phyloP scores from a whole-genome alignment of 2,329 filamentous ascomycete species.

The Elsinoe perseae region DNA sequence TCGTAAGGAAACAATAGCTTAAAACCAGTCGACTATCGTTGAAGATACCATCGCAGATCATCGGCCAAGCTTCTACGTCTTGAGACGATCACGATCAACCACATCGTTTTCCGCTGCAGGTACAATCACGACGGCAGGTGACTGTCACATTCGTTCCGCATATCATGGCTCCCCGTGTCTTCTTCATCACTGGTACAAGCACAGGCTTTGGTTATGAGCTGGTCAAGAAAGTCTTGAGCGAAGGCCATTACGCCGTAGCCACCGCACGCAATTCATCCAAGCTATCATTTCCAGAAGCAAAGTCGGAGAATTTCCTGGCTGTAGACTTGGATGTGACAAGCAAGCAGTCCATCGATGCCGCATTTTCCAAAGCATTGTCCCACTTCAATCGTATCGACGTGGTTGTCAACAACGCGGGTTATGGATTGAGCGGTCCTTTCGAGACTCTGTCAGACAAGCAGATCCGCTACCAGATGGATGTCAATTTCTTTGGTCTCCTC shows the following conservation, averaged over 20 bases:
- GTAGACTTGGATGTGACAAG: constrained; percentile 48
- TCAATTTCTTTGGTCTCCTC: constrained; percentile 53
- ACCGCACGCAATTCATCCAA: constrained; percentile 41
- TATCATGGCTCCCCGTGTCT: constrained; percentile 26
- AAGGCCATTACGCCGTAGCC: constrained; percentile 40
- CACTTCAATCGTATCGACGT: constrained; percentile 52
- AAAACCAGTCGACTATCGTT: too few species aligned
- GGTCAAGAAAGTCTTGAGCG: constrained; percentile 35
- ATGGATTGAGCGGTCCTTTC: constrained; percentile 46
- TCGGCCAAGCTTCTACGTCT: not conserved
- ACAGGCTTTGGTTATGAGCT: constrained; percentile 42
- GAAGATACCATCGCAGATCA: not conserved
- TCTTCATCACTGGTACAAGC: constrained; percentile 41
- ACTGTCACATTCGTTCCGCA: not conserved
- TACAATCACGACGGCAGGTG: not conserved
- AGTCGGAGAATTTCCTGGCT: constrained; percentile 42
- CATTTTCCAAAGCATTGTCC: constrained; percentile 38
- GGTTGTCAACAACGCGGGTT: constrained; percentile 56
- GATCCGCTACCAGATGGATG: constrained; percentile 47
- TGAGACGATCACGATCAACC: not conserved
- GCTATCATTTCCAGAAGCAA: constrained; percentile 33
- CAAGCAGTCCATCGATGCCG: constrained; percentile 37
- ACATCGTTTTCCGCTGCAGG: not conserved
- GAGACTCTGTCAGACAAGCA: constrained; percentile 46
- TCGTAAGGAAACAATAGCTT: too few species aligned